Conservation (phyloP, 306 rosid genomes). For the Erythrophleum fordii region DNA sequence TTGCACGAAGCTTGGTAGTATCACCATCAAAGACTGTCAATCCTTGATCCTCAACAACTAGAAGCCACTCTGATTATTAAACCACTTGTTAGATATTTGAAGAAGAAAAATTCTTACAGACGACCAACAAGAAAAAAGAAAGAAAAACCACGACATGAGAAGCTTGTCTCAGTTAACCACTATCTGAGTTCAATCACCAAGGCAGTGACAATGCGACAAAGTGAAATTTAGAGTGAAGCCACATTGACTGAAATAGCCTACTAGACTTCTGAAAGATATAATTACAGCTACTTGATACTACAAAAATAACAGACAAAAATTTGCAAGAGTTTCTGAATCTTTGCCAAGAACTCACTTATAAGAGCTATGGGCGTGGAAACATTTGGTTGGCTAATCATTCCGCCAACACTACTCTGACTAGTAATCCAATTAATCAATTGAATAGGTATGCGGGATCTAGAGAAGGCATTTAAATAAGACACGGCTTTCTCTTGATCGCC, state of each 20-base stretch:
- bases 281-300: slow-evolving; percentile 10
- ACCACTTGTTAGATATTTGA: slow-evolving; percentile 18
- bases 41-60: slow-evolving; percentile 67
- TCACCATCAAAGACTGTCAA: slow-evolving; percentile 53
- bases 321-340: slow-evolving; percentile 1
- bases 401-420: slow-evolving; percentile 49
- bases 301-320: slow-evolving; percentile 31
- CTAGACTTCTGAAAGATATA: slow-evolving; percentile 31
- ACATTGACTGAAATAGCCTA: slow-evolving; percentile 27
- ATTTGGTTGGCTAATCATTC: slow-evolving; percentile 59
- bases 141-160: slow-evolving; percentile 21
- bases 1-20: slow-evolving; percentile 54
- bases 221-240: slow-evolving; percentile 27
- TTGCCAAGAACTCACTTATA: slow-evolving; percentile 57
- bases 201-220: slow-evolving; percentile 29
- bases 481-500: slow-evolving; percentile 63
- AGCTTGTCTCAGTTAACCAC: slow-evolving; percentile 39
- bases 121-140: background rate
- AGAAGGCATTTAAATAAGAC: slow-evolving; percentile 63
- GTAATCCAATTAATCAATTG: slow-evolving; percentile 73
- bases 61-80: slow-evolving; percentile 71
- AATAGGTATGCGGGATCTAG: slow-evolving; percentile 62
- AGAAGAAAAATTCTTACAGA: background rate
- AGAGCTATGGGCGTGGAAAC: slow-evolving; percentile 70
- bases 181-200: slow-evolving; percentile 33